Evolutionary conservation across 1,284 basidiomycete species (phyloP).

Genomic region (Ustilago cynodontis): DNA sequence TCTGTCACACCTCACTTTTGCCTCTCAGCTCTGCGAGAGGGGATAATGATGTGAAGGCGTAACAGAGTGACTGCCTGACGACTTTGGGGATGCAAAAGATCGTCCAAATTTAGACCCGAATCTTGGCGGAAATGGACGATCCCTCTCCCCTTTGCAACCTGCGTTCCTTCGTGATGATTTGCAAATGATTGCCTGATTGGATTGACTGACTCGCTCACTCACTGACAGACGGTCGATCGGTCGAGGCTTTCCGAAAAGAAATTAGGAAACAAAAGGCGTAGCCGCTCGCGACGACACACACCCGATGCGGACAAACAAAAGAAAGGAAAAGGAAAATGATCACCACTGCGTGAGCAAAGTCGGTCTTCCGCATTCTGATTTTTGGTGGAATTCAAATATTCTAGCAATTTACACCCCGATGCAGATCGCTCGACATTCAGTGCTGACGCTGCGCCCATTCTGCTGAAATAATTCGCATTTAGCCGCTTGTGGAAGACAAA

Average conservation of each 20-base stretch:
- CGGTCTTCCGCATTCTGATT: slow-evolving; percentile 8
- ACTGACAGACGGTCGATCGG: slow-evolving; percentile 3
- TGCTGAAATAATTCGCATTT: slow-evolving; percentile 2
- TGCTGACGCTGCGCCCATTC: not conserved
- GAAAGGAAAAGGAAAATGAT: not conserved
- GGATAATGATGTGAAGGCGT: not conserved
- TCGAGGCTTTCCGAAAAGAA: slow-evolving; percentile 3
- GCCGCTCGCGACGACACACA: not conserved
- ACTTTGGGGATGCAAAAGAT: not conserved
- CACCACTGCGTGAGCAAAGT: not conserved
- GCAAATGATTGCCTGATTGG: slow-evolving; percentile 1
- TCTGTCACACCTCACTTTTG: no score
- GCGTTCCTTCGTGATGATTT: not conserved
- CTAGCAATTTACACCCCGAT: slow-evolving; percentile 12
- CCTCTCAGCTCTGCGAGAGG: no score
- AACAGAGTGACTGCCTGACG: not conserved
- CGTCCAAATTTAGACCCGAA: not conserved
- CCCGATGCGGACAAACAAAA: slow-evolving; percentile 16
- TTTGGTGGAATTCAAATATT: not conserved
- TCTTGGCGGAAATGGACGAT: not conserved
- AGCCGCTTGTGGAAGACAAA: slow-evolving; percentile 13
- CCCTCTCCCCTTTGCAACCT: not conserved
- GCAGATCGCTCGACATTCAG: slow-evolving; percentile 5
- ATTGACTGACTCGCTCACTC: not conserved
- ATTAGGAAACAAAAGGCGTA: not conserved